Base-by-base conservation (phyloP, 2,329 filamentous ascomycete genomes). In the Fusarium sambucinum region DNA sequence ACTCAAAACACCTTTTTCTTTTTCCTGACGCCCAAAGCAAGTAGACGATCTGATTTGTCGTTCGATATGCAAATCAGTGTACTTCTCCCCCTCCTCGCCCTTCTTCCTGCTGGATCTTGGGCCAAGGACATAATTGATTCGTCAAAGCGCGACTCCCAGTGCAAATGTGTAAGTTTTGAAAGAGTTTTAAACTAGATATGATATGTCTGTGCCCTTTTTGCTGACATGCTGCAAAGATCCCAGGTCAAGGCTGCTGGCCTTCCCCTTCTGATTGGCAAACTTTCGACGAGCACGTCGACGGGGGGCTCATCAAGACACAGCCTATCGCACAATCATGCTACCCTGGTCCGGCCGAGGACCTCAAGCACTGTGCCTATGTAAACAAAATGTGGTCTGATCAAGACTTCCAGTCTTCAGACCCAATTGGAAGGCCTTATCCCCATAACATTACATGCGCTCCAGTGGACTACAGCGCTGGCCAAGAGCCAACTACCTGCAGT, bases 301-400 rank as follows among this genome's bases (percentile, higher is more conserved):
- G 60, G 3, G 11, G 9, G 19, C 65, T 68, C 30, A 55, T 68
- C 35, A 69, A 68, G 40, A 57, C 50, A 2, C 44, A 68, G 38
- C 66, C 66, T 21, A 66, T 68, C 8, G 65, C 66, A 2, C 42
- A 62, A 6, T 69, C 65, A 12, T 68, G 66, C 11, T 69, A 68
- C 21, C 60, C 66, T 3, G 66, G 66, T n/a, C 51, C 56, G 6
- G 37, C 12, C 1, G 8, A 69, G 19, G 60, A 68, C 37, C 38
- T 68, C 4, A 38, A 55, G 5, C 48, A 68, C 4, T 68, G 66
- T 23, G 60, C 55, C 1, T 57, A 69, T 17, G 60, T 68, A 17
- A 68, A 38, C 16, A 57, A 66, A 38, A 69, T 68, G 66, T 68
- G 66, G 66, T 57, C 66, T 14, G 66, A 68, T 29, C 66, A 68